Evolutionary conservation across 805 yeast species (phyloP), one percentile per base, ranked within the genome.

Genomic region (Teunomyces lycoperdinae): DNA sequence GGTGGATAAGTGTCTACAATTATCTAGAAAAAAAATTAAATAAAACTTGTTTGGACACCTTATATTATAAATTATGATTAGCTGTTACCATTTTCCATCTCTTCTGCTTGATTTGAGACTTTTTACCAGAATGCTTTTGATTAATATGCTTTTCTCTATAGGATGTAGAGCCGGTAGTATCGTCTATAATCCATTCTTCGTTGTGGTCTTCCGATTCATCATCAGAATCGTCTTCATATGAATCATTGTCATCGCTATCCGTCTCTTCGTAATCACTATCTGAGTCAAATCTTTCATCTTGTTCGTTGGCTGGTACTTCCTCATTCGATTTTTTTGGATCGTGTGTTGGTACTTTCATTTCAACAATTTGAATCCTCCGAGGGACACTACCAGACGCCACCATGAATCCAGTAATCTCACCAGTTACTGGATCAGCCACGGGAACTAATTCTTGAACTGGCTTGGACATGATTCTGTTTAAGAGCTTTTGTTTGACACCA

Each of bases 401-500:
- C 11, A 20, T 11, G 9, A 38, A 38, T 11, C 41, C 50, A 10
- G 45, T 31, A 10, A 48, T 44, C 26, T 48, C 42, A 13, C 50
- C 50, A 3, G 34, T 24, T 14, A 9, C n/a, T 4, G 39, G 41
- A 35, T 48, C 50, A 14, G 31, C 30, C 2, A 48, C 38, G 4
- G 49, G 49, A 30, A 35, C 42, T 30, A 45, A 30, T 27, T 46
- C 40, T n/a, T 46, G 50, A 10, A 46, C 44, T 27, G 47, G 47
- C 13, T 42, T 46, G 17, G 52, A 44, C 7, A 50, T 34, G 16
- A 50, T 34, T 4, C 45, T 14, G 39, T 50, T 45, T 5, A 50
- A 28, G 13, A 46, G 27, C 11, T 42, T 47, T 29, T 50, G 52
- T 42, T 49, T 49, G 43, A 49, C 35, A 17, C 49, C 42, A 20